phyloP scores from a whole-genome alignment of 148 eudicot species.

The Amaranthus cruentus region DNA sequence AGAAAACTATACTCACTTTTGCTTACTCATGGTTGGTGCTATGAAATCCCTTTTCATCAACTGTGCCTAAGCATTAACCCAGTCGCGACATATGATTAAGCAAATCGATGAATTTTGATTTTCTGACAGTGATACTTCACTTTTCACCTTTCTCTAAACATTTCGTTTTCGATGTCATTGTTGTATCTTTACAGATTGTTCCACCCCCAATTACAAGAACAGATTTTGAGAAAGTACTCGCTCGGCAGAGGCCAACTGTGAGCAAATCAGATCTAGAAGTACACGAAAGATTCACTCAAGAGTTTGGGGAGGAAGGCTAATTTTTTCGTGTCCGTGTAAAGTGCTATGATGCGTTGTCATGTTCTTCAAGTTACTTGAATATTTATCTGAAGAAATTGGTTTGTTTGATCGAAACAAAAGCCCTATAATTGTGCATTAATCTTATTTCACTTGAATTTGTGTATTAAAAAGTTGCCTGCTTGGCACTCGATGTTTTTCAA shows the following conservation, averaged over 20 bases:
- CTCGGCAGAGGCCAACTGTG: constrained; percentile 92
- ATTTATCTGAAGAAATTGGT: constrained; percentile 23
- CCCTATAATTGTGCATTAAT: constrained; percentile 15
- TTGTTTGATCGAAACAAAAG: constrained; percentile 14
- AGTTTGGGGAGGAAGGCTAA: constrained; percentile 93
- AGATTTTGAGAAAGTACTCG: constrained; percentile 89
- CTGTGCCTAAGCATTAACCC: too few species aligned
- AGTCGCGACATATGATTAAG: too few species aligned
- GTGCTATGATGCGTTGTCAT: constrained; percentile 4
- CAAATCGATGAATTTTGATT: background rate
- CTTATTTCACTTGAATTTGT: constrained; percentile 5
- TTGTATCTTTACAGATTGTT: constrained; percentile 52
- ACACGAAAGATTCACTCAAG: constrained; percentile 86
- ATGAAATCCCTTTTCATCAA: background rate
- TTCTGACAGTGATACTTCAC: background rate
- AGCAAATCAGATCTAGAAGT: constrained; percentile 92
- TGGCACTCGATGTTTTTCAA: constrained; percentile 10
- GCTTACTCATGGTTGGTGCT: background rate
- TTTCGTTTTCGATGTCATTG: background rate
- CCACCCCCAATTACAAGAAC: constrained; percentile 82
- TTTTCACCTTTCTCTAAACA: background rate
- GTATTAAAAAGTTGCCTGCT: constrained; percentile 9
- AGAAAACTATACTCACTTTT: background rate
- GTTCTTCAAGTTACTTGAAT: constrained; percentile 13
- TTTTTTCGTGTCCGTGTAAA: background rate